Evolutionary conservation across 2,329 filamentous ascomycete species (phyloP), one percentile per base, ranked within the genome.

Genomic region (Microascus cirrosus): DNA sequence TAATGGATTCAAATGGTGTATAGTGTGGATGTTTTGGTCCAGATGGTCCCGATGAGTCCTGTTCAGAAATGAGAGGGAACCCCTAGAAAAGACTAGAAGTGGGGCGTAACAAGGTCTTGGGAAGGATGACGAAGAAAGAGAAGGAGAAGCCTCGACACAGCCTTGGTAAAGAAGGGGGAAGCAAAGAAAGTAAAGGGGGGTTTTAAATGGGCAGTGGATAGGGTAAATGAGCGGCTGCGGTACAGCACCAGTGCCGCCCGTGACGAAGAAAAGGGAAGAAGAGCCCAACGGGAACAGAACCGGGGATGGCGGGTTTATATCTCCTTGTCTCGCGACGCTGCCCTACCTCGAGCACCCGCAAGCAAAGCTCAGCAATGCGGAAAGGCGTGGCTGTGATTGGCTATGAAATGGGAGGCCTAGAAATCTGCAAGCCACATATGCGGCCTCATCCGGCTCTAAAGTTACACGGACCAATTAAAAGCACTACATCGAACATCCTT

Each of bases 341-440:
- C 18, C 6, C 51, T n/a, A 2, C 25, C 2, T 7, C 15, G 24
- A 18, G 51, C 3, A 13, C 24, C 25, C 1, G 25, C 13, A n/a
- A 4, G n/a, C 25, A 34, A 18, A 15, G 5, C 12, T 32, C 13
- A 4, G 24, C 39, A 20, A 3, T 18, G 25, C 8, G 20, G 45
- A 10, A 22, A 4, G 2, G 1, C 25, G 4, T 18, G 45, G 32
- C 48, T 59, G 42, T 42, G 24, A 28, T 36, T 51, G n/a, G 15
- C 25, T 48, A 5, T 8, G 5, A 59, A 25, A 18, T 52, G 50
- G 20, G 48, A 45, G 36, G 55, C 60, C 58, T 50, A 60, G 60
- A 63, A 61, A 60, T 61, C 57, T 61, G 61, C 62, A 58, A 45
- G 59, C 22, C 53, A 45, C 45, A 24, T n/a, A n/a, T 13, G 34